Evolutionary conservation across 73 alveolate species (phyloP), one percentile per base, ranked within the genome.

Genomic region (Tetrahymena thermophila): DNA sequence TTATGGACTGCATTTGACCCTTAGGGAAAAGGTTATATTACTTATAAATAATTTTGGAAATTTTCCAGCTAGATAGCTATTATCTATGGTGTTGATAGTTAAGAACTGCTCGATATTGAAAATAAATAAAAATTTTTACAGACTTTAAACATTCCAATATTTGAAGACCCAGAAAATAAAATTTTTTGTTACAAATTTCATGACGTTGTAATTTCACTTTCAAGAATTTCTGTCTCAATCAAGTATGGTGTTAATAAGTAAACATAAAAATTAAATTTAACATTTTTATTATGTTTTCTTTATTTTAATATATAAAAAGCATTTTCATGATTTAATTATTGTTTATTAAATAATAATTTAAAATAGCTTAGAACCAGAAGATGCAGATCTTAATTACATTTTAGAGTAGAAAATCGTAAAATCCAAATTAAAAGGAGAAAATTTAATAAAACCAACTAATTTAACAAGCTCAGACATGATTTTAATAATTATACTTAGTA

Each of bases 51-150:
- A 35, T 95, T 95, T 95, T 95, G 97, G 97, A 50, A 95, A 38
- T 89, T 95, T 35, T 95, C 97, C 1, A 85, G 95, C 50, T 93
- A 95, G 89, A 95, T 95, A 2, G 97, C 97, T 35, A 95, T 95
- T 31, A 95, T 95, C n/a, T 95, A 85, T 56, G 97, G 97, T 40
- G 97, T 95, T 14, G 94, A 55, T 0, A 55, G 94, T 35, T 94
- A 43, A 37, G 97, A 95, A 43, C 44, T 95, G 38, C 44, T 95
- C 35, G 97, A 95, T 95, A 94, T 95, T 16, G 42, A 95, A 35
- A 95, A 95, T 43, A 95, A 95, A n/a, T 85, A 95, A 71, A 58
- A 95, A 19, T 95, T 95, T 56, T 83, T 95, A 19, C 89, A 85
- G 37, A 94, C 94, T 4, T 89, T 95, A 25, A 95, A 95, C 40